These are phyloP conservation scores for Selaginella tamariscina DNA, from an alignment of 75 land plant species.

Conservation along the genomic window DNA sequence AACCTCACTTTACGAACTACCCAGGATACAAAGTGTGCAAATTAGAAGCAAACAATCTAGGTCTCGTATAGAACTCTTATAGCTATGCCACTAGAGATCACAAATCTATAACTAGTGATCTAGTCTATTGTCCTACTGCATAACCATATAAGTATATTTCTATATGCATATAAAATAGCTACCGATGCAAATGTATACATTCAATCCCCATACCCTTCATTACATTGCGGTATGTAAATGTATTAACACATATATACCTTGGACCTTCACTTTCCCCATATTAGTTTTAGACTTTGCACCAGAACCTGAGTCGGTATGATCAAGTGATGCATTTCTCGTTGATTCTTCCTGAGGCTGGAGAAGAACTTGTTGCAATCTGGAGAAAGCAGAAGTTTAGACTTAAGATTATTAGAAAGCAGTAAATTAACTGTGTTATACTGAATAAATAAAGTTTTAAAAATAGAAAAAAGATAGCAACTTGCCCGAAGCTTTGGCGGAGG, in stretches of 20 bases:
- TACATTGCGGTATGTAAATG: background rate
- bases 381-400: no score
- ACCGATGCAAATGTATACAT: background rate
- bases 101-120: background rate
- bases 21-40: background rate
- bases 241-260: constrained; percentile 44
- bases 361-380: constrained; percentile 46
- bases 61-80: no score
- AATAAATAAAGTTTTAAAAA: no score
- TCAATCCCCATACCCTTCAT: constrained; percentile 24
- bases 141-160: background rate
- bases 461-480: constrained; percentile 5
- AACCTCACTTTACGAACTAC: constrained; percentile 71
- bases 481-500: constrained; percentile 71
- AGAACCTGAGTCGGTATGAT: constrained; percentile 34
- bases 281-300: constrained; percentile 54
- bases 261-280: constrained; percentile 80
- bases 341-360: constrained; percentile 83
- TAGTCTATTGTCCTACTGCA: background rate
- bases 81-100: constrained; percentile 16
- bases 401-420: no score
- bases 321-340: constrained; percentile 23
- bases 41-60: no score
- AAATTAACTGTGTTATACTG: no score
- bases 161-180: constrained; percentile 4